Evolutionary conservation across 2,329 filamentous ascomycete species (phyloP), one percentile per base, ranked within the genome.

Genomic region (Clonostachys solani): DNA sequence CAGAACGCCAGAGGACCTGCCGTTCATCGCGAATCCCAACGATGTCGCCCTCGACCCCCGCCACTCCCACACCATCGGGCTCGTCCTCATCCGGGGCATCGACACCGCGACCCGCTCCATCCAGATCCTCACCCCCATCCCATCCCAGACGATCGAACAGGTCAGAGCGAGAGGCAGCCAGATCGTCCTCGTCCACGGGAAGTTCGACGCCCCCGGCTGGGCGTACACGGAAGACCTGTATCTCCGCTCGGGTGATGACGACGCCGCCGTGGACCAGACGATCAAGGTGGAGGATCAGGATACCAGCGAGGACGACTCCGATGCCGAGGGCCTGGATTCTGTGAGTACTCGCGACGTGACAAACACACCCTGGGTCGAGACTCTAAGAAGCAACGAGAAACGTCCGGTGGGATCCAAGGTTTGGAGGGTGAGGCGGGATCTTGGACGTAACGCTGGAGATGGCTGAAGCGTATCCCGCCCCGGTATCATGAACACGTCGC

Each of bases 11-110:
- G 78, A 83, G 56, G 71, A 71, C 0, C 69, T 91, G 3, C 87
- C 87, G 0, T 82, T 83, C 49, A 76, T 91, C 48, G 65, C 75
- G 15, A 79, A 81, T 17, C 59, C 72, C 2, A 65, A 72, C 19
- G 72, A 75, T n/a, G 68, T 71, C 3, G 72, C 74, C 1, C 73
- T 89, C 1, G 72, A 87, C 53, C 86, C 87, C 1, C 64, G 60
- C 29, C 69, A 77, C 56, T 86, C 81, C 0, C 70, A 70, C 18
- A 73, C 79, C 13, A 62, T 89, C 5, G 86, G 86, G 3, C 68
- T 88, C 3, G 86, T 79, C 0, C 71, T 92, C 9, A 64, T 94
- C n/a, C 78, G 86, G 2, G 86, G 83, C 5, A 81, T 92, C 49
- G 84, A 92, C 57, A 57, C 66, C 0, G 59, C 64, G 18, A 71